Base-by-base conservation (phyloP, 2,329 filamentous ascomycete genomes). In the Diaporthe destruens region DNA sequence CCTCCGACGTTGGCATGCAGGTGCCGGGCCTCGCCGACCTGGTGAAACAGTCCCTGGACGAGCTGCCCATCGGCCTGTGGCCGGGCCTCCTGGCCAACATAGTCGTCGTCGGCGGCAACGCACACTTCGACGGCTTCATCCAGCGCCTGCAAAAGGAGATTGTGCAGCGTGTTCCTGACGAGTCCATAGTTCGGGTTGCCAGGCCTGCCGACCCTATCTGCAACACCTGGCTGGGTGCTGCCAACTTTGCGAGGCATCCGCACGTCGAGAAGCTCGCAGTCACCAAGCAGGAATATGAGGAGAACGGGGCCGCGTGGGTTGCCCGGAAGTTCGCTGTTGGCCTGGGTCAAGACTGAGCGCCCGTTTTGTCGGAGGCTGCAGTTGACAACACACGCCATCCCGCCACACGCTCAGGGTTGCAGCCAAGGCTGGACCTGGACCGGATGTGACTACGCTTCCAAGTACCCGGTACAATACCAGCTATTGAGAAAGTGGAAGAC, bases 201-300 rank as follows among this genome's bases (percentile, higher is more conserved):
- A 87, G 89, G 65, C 91, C 93, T 0, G 82, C 86, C 20, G 89
- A 97, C 78, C 94, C 96, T 0, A 87, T 98, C 76, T 91, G 90
- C 32, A 94, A 91, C 75, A 94, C 93, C 0, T 99, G 96, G 96
- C 84, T 90, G 16, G 96, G 96, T 20, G 96, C 92, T n/a, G 93
- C 93, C 29, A 88, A 90, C 72, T 85, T 98, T 71, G 94, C 94
- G 0, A 89, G 84, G 66, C 91, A 95, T 77, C 86, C 87, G 54
- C 87, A 93, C 51, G 85, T 97, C 67, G 87, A 91, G 74, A 87
- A 87, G 63, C 82, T 95, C 16, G 88, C 90, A 2, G 93, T 98
- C n/a, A 96, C 94, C 0, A 94, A 93, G 80, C 89, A 93, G 74
- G 94, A 99, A 79, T 99, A 99, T 80, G 90, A 96, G 67, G 96